Evolutionary conservation across 495 filamentous ascomycete genomes (phyloP), one percentile per base, ranked within the genome.

Genomic region (Neohortaea acidophila): DNA sequence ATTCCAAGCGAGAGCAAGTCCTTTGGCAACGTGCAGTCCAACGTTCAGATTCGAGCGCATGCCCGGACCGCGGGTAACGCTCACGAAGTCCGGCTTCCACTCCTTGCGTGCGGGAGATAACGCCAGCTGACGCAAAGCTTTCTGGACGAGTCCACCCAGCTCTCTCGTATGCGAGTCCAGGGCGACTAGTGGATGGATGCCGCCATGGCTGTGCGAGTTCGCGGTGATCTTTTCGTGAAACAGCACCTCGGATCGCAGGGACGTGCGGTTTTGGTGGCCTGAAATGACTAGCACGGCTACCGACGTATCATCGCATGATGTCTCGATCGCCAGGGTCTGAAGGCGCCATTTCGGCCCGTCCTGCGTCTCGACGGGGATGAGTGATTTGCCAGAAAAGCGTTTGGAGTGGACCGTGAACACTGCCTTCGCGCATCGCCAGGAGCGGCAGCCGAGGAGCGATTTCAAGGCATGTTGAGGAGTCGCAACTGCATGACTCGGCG

Each of bases 281-380:
- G 11, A 33, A 18, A 38, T 21, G 21, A 38, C 70, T 11, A 96
- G 66, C 31, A 97, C 59, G 15, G 87, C 81, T 5, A 97, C 84
- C 28, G 81, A 87, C 1, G 87, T 93, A 62, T 97, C 89, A 59
- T 97, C 89, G 65, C 77, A 96, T n/a, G 86, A 94, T 12, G 81
- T 82, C 63, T 96, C 87, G 54, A 96, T 92, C 13, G 82, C 87
- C 23, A 96, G 74, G 12, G 34, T 37, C 20, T 37, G 34, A 3
- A 37, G 32, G 6, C 17, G 14, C 15, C 32, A n/a, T n/a, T n/a
- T n/a, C n/a, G n/a, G 19, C 32, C 32, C n/a, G 24, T 27, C 24
- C 24, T n/a, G 24, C 8, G 24, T 27, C 7, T n/a, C 7, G n/a
- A n/a, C 8, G 24, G 24, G 24, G n/a, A 27, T 27, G 24, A 27